phyloP scores from a whole-genome alignment of 2,329 filamentous ascomycete genomes.

The Exophiala lecanii-corni region DNA sequence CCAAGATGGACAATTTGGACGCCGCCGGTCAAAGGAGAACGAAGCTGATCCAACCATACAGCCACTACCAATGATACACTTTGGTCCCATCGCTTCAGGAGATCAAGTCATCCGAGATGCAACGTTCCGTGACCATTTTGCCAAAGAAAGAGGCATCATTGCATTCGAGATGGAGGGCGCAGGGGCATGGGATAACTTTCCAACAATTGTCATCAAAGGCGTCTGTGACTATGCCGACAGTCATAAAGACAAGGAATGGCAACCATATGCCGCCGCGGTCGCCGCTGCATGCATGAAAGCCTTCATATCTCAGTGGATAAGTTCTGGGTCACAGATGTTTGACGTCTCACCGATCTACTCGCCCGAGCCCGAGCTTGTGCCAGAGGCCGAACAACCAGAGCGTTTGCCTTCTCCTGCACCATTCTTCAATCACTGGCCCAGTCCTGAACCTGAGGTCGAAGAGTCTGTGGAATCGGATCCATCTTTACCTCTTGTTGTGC shows the following conservation, averaged over 20 bases:
- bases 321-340: neutral
- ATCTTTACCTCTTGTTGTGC: too few relatives aligned
- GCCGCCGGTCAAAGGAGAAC: constrained; percentile 16
- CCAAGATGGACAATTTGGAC: constrained; percentile 14
- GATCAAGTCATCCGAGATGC: constrained; percentile 41
- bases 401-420: neutral
- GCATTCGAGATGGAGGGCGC: constrained; percentile 27
- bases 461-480: too few relatives aligned
- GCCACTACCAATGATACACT: constrained; percentile 29
- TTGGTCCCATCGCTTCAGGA: constrained; percentile 38
- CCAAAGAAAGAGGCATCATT: constrained; percentile 22
- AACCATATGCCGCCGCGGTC: constrained; percentile 19
- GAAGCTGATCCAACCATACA: constrained; percentile 12
- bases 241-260: constrained; percentile 22
- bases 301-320: neutral
- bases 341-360: neutral
- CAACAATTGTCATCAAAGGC: constrained; percentile 21
- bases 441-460: neutral
- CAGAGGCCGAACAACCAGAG: neutral
- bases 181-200: constrained; percentile 22
- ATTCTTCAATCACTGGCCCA: neutral
- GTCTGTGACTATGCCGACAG: constrained; percentile 27
- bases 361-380: neutral
- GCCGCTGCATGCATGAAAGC: constrained; percentile 21
- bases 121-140: constrained; percentile 33